Percentiles rank a stretch among this genome's conserved stretches.
phyloP scores from a whole-genome alignment of 495 filamentous ascomycete genomes.

The Aspergillus nanangensis region DNA sequence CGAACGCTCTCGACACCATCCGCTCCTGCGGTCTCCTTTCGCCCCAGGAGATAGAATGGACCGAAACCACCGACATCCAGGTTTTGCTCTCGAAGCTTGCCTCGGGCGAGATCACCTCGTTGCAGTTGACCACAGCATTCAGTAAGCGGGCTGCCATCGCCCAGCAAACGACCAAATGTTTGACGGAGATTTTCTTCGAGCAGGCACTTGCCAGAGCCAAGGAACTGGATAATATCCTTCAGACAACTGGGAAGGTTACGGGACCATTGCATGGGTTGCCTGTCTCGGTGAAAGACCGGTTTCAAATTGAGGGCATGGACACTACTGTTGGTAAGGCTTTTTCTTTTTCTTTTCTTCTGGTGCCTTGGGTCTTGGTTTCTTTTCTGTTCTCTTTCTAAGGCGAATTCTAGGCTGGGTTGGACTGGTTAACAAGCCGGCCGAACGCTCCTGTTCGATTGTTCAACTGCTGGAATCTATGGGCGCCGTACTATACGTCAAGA shows the following conservation, averaged over 20 bases:
- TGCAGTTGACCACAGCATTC: conserved; percentile 52
- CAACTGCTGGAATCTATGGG: conserved; percentile 29
- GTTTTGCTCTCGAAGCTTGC: conserved; percentile 40
- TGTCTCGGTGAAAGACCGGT: conserved; percentile 63
- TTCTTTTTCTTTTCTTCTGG: not conserved
- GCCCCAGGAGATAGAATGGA: conserved; percentile 43
- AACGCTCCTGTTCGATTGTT: conserved; percentile 24
- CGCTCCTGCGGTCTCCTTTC: conserved; percentile 34
- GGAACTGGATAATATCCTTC: conserved; percentile 37
- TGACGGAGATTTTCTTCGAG: conserved; percentile 62
- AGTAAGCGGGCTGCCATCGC: conserved; percentile 55
- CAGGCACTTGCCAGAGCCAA: conserved; percentile 37
- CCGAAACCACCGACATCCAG: conserved; percentile 40
- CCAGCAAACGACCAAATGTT: conserved; percentile 53
- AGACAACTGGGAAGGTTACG: conserved; percentile 34
- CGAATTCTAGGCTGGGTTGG: conserved; percentile 32
- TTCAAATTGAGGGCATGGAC: conserved; percentile 54
- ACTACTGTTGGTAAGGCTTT: conserved; percentile 35
- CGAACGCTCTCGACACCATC: conserved; percentile 16
- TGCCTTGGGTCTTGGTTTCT: not conserved
- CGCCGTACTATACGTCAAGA: conserved; percentile 59
- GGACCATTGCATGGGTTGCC: conserved; percentile 68
- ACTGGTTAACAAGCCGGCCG: conserved; percentile 26
- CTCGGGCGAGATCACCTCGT: conserved; percentile 35
- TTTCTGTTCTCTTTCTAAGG: too few relatives aligned